These are phyloP conservation scores for Calocybe cyanea DNA, from an alignment of 768 basidiomycete genomes.

Conservation along the genomic window DNA sequence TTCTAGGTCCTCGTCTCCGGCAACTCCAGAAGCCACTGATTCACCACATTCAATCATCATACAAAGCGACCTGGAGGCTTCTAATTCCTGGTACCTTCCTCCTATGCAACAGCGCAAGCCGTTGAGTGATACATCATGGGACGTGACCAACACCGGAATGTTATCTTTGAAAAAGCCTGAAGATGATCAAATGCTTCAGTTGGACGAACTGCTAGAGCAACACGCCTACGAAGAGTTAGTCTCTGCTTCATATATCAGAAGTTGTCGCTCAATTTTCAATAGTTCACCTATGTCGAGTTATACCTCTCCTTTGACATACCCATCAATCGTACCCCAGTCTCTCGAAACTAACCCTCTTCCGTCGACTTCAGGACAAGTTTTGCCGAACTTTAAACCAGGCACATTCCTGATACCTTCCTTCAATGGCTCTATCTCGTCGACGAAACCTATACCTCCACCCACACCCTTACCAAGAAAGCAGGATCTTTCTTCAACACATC, in stretches of 20 bases:
- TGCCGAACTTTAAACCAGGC: constrained; percentile 26
- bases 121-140: constrained; percentile 38
- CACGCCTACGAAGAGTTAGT: constrained; percentile 75
- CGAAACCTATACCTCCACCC: constrained; percentile 67
- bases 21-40: constrained; percentile 64
- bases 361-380: constrained; percentile 17
- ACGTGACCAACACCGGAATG: constrained; percentile 34
- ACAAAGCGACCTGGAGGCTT: constrained; percentile 42
- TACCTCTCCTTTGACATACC: constrained; percentile 25
- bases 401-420: constrained; percentile 30
- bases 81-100: constrained; percentile 57
- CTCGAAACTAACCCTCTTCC: constrained; percentile 16
- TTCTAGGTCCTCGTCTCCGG: constrained; percentile 72
- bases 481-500: constrained; percentile 44
- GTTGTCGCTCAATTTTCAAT: constrained; percentile 12
- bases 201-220: constrained; percentile 73
- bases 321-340: constrained; percentile 27
- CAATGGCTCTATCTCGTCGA: constrained; percentile 41
- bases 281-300: constrained; percentile 34
- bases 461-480: constrained; percentile 53
- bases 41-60: constrained; percentile 45
- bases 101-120: constrained; percentile 37
- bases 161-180: constrained; percentile 42
- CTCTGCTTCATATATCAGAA: constrained; percentile 12
- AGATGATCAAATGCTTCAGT: constrained; percentile 52